Evolutionary conservation across 2,329 filamentous ascomycete species (phyloP), one percentile per base, ranked within the genome.

Genomic region (Penicillium oxalicum): DNA sequence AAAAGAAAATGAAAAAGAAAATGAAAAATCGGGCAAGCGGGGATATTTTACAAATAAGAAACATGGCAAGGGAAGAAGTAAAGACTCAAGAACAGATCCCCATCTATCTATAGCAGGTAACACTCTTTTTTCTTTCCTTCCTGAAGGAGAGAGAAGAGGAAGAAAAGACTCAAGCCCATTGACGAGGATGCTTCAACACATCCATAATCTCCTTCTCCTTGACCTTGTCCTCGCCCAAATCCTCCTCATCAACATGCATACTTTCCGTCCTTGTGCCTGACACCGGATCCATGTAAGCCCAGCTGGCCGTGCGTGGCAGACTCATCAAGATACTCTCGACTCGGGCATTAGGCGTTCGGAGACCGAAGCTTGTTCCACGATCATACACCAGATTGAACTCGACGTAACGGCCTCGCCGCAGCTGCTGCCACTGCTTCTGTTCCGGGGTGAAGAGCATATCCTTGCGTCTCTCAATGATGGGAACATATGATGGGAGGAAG

Each of bases 381-480:
- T 98, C 93, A 71, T 98, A 91, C 48, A 98, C 89, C 34, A 98
- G 79, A 72, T 98, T 98, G 72, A 98, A 98, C 72, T 98, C 93
- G 54, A 98, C 93, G 67, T 98, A 98, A 62, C 90, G 80, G n/a
- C 93, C 93, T 56, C 93, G 77, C 43, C 93, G 81, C 54, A 98
- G 77, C 74, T 97, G 93, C 74, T 98, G 93, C 93, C 93, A 98
- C 57, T 88, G 82, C 76, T 95, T 96, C 73, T 96, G 87, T 58
- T 84, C 78, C 41, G 86, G 84, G 0, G 83, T 91, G 62, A 83
- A 98, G 0, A 88, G 83, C 89, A 96, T 90, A 61, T 95, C 87
- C 75, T 95, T 97, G 58, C 93, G 78, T 67, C 79, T 84, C 65
- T 90, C 80, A 50, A 98, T 78, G 57, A 98, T 95, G 27, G 93